These are phyloP conservation scores for Botrytis porri DNA, from an alignment of 2,329 filamentous ascomycete species.

Conservation along the genomic window DNA sequence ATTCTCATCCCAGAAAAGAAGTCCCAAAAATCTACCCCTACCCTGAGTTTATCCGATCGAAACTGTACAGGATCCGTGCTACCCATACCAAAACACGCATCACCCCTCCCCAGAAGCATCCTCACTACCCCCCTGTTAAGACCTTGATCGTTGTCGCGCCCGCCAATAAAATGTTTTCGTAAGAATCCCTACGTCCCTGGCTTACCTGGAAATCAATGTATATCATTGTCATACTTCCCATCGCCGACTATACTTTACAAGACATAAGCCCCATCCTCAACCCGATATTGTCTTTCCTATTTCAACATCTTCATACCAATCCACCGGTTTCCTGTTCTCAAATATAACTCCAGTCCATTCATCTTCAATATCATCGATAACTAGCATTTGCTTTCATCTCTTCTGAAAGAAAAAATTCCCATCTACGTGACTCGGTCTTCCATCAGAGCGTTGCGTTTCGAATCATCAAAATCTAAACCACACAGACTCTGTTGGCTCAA, in stretches of 20 bases:
- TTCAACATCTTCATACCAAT: slow-evolving; percentile 17
- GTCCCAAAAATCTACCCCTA: slow-evolving; percentile 5
- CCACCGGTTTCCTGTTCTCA: slow-evolving; percentile 12
- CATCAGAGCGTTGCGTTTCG: slow-evolving; percentile 14
- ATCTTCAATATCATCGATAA: slow-evolving; percentile 10
- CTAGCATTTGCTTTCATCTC: background rate
- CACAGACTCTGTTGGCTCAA: slow-evolving; percentile 13
- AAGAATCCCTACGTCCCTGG: slow-evolving; percentile 15
- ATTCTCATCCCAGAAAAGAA: background rate
- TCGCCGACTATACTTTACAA: slow-evolving; percentile 19
- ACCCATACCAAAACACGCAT: slow-evolving; percentile 17
- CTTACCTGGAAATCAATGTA: slow-evolving; percentile 19
- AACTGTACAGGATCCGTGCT: slow-evolving; percentile 20
- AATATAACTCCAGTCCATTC: slow-evolving; percentile 5
- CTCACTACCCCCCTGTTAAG: slow-evolving; percentile 16
- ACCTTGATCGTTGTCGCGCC: slow-evolving; percentile 20
- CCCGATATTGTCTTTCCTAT: slow-evolving; percentile 15
- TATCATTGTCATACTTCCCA: slow-evolving; percentile 22
- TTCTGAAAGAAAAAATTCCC: slow-evolving; percentile 1
- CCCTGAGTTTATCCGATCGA: slow-evolving; percentile 19
- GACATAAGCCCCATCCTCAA: slow-evolving; percentile 20
- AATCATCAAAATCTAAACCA: background rate
- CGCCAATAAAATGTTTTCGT: slow-evolving; percentile 23
- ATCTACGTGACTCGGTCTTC: slow-evolving; percentile 10
- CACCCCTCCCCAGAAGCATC: slow-evolving; percentile 20